phyloP scores from a whole-genome alignment of 2,329 filamentous ascomycete species.

The Lachnellula arida region DNA sequence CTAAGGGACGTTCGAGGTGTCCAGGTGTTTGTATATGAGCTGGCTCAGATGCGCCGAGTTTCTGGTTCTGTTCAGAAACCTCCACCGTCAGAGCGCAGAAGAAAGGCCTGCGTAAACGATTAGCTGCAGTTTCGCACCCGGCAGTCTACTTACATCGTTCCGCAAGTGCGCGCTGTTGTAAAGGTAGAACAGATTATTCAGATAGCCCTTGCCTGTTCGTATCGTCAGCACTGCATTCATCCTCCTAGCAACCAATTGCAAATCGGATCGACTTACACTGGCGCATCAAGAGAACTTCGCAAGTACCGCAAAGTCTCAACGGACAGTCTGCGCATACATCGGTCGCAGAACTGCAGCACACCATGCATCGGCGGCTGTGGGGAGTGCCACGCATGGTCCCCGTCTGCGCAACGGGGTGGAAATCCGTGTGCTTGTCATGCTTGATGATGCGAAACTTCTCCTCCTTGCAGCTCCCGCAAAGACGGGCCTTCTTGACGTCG shows the following conservation, averaged over 20 bases:
- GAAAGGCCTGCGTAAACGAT: not conserved
- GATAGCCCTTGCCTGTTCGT: conserved; percentile 10
- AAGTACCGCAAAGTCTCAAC: conserved; percentile 12
- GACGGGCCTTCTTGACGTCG: conserved; percentile 15
- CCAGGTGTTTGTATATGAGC: no score
- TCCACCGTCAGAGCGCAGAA: conserved; percentile 2
- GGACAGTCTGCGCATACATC: conserved; percentile 10
- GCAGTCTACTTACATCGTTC: conserved; percentile 14
- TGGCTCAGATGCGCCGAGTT: no score
- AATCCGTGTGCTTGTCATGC: not conserved
- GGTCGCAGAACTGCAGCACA: conserved; percentile 4
- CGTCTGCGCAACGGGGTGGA: not conserved
- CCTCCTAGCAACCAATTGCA: not conserved
- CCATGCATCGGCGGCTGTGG: not conserved
- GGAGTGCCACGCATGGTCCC: not conserved
- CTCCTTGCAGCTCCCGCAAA: conserved; percentile 4
- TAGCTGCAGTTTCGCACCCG: not conserved
- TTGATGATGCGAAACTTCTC: not conserved
- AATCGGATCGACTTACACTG: conserved; percentile 6
- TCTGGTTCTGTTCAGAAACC: not conserved
- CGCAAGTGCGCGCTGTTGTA: conserved; percentile 5
- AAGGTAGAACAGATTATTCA: conserved; percentile 9
- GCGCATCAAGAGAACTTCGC: conserved; percentile 4
- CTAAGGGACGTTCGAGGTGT: no score
- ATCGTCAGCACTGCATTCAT: not conserved